Percentiles rank a stretch among this genome's conserved stretches.
These are phyloP conservation scores for Cercophora samala DNA, from an alignment of 495 filamentous ascomycete genomes.

Conservation along the genomic window DNA sequence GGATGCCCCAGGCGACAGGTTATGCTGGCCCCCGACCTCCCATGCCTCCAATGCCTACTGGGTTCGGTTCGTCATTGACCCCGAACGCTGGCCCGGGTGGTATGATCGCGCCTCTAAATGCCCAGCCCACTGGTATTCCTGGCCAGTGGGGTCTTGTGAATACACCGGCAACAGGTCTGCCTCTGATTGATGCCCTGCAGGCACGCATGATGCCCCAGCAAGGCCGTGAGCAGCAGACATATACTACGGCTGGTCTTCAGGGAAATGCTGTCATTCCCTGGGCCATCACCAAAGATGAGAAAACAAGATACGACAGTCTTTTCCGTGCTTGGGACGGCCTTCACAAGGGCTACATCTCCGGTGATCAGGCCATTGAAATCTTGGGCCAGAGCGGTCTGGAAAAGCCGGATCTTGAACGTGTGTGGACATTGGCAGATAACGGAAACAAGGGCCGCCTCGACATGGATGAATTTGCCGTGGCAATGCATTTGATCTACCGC, in stretches of 20 bases:
- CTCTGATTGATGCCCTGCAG: constrained; percentile 89
- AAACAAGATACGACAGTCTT: constrained; percentile 91
- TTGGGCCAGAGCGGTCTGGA: constrained; percentile 94
- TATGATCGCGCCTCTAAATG: constrained; percentile 64
- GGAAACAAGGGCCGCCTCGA: constrained; percentile 90
- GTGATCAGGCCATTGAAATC: constrained; percentile 93
- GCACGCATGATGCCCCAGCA: constrained; percentile 98
- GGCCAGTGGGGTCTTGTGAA: constrained; percentile 99
- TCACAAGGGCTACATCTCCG: constrained; percentile 86
- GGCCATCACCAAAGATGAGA: constrained; percentile 99
- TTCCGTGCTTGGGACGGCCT: constrained; percentile 98
- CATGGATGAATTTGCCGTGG: constrained; percentile 97
- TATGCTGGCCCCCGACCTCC: constrained; percentile 78
- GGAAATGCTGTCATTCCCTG: constrained; percentile 96
- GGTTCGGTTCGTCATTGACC: constrained; percentile 63
- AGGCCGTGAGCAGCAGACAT: constrained; percentile 81
- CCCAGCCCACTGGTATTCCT: constrained; percentile 93
- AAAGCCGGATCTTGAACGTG: constrained; percentile 80
- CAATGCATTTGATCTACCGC: constrained; percentile 98
- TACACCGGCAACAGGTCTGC: constrained; percentile 81
- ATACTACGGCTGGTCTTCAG: constrained; percentile 79
- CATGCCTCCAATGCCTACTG: constrained; percentile 92
- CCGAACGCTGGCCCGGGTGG: constrained; percentile 55
- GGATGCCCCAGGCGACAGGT: constrained; percentile 57
- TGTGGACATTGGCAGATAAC: constrained; percentile 95